phyloP scores from a whole-genome alignment of 2,329 filamentous ascomycete species.

The Aspergillus pseudoterreus region DNA sequence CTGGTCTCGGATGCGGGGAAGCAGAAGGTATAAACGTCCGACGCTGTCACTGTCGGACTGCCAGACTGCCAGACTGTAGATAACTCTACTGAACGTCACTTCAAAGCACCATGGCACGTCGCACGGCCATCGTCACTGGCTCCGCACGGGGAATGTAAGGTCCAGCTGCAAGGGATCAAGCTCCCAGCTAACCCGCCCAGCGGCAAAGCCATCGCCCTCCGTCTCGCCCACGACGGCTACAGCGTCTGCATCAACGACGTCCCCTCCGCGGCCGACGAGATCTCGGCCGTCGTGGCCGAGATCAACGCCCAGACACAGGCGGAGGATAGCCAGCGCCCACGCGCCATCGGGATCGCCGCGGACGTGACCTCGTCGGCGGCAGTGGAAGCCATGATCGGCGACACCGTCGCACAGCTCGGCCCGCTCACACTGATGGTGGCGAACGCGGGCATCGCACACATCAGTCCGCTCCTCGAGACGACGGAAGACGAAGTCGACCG shows the following conservation, averaged over 20 bases:
- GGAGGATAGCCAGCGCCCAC: background rate
- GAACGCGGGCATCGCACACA: slow-evolving; percentile 61
- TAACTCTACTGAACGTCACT: too few relatives aligned
- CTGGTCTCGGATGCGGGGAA: background rate
- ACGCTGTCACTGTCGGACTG: too few relatives aligned
- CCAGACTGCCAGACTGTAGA: too few relatives aligned
- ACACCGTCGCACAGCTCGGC: slow-evolving; percentile 52
- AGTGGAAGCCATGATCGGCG: slow-evolving; percentile 52
- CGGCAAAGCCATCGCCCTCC: slow-evolving; percentile 48
- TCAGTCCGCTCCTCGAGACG: slow-evolving; percentile 54
- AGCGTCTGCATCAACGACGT: slow-evolving; percentile 64
- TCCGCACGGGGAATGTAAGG: slow-evolving; percentile 40
- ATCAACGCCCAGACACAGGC: slow-evolving; percentile 10
- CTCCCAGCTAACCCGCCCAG: slow-evolving; percentile 6
- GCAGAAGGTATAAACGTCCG: background rate
- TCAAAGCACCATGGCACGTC: slow-evolving; percentile 3
- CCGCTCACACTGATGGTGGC: slow-evolving; percentile 52
- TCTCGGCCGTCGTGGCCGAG: slow-evolving; percentile 44
- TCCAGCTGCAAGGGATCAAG: too few relatives aligned
- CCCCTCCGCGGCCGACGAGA: slow-evolving; percentile 48
- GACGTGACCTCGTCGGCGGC: slow-evolving; percentile 58
- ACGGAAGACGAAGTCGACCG: slow-evolving; percentile 54
- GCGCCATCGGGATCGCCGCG: slow-evolving; percentile 52
- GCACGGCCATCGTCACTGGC: slow-evolving; percentile 39
- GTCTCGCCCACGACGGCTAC: slow-evolving; percentile 63